Evolutionary conservation across 1,284 basidiomycete species (phyloP), one percentile per base, ranked within the genome.

Genomic region (Rhodotorula sp.): DNA sequence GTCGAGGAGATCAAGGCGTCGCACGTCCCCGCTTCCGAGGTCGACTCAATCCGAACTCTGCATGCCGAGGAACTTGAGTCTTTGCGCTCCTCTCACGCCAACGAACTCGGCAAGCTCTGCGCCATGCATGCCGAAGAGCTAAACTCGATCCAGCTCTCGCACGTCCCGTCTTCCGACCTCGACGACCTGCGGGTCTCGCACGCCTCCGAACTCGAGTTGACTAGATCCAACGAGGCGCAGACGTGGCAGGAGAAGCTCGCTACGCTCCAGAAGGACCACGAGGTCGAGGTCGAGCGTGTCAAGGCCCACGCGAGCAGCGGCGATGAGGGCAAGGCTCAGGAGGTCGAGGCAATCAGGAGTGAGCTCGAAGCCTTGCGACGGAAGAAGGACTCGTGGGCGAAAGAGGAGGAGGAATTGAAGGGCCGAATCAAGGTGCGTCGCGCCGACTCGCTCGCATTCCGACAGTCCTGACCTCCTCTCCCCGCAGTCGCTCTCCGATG

Each of bases 401-500:
- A n/a, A 15, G 60, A 54, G 52, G 9, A 15, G n/a, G 54, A 50
- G n/a, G 24, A 24, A 26, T 6, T 34, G 18, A 15, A 64, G 55
- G 10, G 28, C 1, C 26, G 51, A 15, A 22, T 28, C 5, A 37
- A n/a, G 22, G 50, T 22, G 16, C 0, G 15, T 4, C 5, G 16
- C 10, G 2, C 10, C 3, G 13, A 1, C 10, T 61, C 7, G 22
- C 46, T 16, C 3, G 0, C 10, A 28, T 18, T 16, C 6, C 18
- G 2, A 9, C 50, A 2, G 18, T 13, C 20, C 31, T 28, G 30
- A 30, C 46, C 24, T 15, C 31, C 34, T 40, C 22, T 11, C 28
- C 54, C 15, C 15, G 18, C 52, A 83, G 64, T 82, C 86, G 37
- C 80, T 91, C 31, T 81, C 87, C 74, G 85, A 88, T 69, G 87